Evolutionary conservation across 345 rosid species (phyloP).

Genomic region (Noccaea bulbosa): DNA sequence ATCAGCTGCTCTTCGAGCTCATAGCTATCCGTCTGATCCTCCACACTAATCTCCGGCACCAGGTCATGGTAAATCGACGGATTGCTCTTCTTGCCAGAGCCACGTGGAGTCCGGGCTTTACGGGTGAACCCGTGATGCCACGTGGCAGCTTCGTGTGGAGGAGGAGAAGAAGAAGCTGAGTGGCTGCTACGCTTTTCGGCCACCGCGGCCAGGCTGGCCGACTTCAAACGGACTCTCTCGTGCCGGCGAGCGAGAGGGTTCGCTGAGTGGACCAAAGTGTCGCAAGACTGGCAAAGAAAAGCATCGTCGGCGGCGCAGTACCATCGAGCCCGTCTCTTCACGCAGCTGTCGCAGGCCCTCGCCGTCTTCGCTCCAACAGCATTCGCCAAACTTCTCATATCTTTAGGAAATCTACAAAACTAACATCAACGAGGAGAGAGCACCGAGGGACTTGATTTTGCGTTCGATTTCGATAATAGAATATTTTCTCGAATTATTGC

Average conservation of each 20-base stretch:
- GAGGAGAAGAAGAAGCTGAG: constrained; percentile 17
- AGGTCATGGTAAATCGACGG: constrained; percentile 44
- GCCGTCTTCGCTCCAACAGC: constrained; percentile 82
- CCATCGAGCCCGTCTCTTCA: constrained; percentile 81
- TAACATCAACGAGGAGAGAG: constrained; percentile 30
- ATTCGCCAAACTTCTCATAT: constrained; percentile 58
- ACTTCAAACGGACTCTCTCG: constrained; percentile 76
- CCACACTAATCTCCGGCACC: constrained; percentile 78
- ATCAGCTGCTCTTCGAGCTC: constrained; percentile 75
- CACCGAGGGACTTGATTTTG: constrained; percentile 5
- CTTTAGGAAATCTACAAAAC: constrained; percentile 37
- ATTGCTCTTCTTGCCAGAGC: constrained; percentile 41
- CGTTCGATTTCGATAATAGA: constrained; percentile 27
- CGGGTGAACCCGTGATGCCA: constrained; percentile 86
- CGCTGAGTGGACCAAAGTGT: constrained; percentile 82
- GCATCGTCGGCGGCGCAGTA: constrained; percentile 98
- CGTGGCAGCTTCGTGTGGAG: constrained; percentile 45
- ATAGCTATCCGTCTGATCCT: constrained; percentile 59
- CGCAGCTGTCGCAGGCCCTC: constrained; percentile 86
- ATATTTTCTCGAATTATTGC: constrained; percentile 9
- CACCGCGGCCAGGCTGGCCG: constrained; percentile 35
- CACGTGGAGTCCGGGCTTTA: constrained; percentile 85
- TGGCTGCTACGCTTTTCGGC: constrained; percentile 18
- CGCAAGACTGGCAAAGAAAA: constrained; percentile 90
- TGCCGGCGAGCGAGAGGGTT: constrained; percentile 85